These are phyloP conservation scores for Dissophora globulifera DNA, from an alignment of 192 early-diverging fungal genomes.

Conservation along the genomic window DNA sequence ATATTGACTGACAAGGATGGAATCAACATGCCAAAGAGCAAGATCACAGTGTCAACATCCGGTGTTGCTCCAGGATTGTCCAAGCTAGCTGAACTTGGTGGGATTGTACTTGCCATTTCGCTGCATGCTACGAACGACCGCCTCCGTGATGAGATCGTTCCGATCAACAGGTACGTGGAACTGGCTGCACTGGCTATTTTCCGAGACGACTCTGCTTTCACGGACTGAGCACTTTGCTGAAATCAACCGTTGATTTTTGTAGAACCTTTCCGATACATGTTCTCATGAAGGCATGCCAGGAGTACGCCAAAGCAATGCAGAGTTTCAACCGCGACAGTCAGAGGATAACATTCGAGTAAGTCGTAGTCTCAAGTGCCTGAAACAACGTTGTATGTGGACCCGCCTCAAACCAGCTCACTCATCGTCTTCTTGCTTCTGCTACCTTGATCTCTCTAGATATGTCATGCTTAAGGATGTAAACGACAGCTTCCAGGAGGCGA, in stretches of 20 bases:
- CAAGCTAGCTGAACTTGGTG: slow-evolving; percentile 75
- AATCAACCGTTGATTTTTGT: background rate
- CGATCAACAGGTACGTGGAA: slow-evolving; percentile 73
- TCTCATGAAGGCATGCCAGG: slow-evolving; percentile 75
- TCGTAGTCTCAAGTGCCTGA: too few relatives aligned
- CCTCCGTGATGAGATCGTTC: slow-evolving; percentile 82
- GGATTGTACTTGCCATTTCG: slow-evolving; percentile 80
- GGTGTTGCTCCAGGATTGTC: slow-evolving; percentile 87
- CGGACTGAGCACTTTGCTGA: too few relatives aligned
- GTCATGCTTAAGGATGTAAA: slow-evolving; percentile 91
- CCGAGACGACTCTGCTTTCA: too few relatives aligned
- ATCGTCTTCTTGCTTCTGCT: background rate
- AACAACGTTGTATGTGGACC: background rate
- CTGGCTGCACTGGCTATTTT: background rate
- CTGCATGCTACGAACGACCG: slow-evolving; percentile 86
- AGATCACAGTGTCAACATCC: slow-evolving; percentile 86
- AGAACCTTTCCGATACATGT: slow-evolving; percentile 75
- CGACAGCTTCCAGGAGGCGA: slow-evolving; percentile 76
- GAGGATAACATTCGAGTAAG: slow-evolving; percentile 88
- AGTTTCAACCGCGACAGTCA: slow-evolving; percentile 60
- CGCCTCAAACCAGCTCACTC: background rate
- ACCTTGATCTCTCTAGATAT: slow-evolving; percentile 57
- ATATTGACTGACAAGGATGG: slow-evolving; percentile 69
- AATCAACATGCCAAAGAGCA: slow-evolving; percentile 72
- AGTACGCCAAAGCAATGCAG: slow-evolving; percentile 66